Conservation (phyloP, 2,329 filamentous ascomycete species). For the Cercospora canescens region DNA sequence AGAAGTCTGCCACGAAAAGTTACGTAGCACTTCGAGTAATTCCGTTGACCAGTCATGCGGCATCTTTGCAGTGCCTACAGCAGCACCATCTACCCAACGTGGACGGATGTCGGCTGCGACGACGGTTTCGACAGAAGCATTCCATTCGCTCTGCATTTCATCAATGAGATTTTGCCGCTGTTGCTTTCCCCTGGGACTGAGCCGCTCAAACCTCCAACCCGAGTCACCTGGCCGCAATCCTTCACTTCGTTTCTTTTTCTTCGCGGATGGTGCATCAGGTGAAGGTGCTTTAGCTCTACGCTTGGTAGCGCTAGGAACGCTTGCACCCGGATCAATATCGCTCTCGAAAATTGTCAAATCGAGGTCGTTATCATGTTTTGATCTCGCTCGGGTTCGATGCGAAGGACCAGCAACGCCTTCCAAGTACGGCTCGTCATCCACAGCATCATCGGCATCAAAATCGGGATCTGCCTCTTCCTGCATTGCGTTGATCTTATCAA, state of each 20-base stretch:
- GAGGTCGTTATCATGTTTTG: background rate
- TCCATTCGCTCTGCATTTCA: background rate
- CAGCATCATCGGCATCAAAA: background rate
- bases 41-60: background rate
- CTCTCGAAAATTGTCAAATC: background rate
- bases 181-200: background rate
- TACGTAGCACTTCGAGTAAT: background rate
- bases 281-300: background rate
- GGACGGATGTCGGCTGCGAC: background rate
- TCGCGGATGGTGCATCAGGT: background rate
- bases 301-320: background rate
- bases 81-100: background rate
- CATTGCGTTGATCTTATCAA: constrained; percentile 2
- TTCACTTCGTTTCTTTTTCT: background rate
- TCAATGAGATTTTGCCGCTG: background rate
- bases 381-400: background rate
- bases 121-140: background rate
- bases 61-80: background rate
- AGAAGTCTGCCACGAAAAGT: background rate
- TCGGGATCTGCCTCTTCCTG: constrained; percentile 6
- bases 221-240: background rate
- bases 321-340: background rate
- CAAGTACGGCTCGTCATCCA: background rate
- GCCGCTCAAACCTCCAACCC: constrained; percentile 1
- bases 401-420: background rate